Evolutionary conservation across 2,329 filamentous ascomycete genomes (phyloP), one percentile per base, ranked within the genome.

Genomic region (Apiospora pterosperma): DNA sequence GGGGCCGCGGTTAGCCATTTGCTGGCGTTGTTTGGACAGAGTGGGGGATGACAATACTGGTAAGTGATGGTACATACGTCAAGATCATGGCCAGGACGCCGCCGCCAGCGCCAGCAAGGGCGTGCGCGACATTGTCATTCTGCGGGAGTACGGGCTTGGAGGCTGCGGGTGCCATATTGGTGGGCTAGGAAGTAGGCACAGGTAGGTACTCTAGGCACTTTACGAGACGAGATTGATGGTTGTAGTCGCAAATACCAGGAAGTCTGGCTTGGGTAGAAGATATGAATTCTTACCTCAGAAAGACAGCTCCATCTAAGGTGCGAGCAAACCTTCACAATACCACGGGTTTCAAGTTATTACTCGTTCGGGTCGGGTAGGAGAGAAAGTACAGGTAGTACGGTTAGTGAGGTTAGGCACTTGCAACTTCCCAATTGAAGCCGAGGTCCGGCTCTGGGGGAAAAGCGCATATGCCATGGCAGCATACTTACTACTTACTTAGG

Each of bases 71-170:
- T 61, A 71, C 72, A 68, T 86, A 96, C 89, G 96, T 99, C 79
- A 99, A 81, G 71, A 94, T 87, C 93, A 98, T 99, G 71, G 96
- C 97, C 65, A 98, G 82, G 65, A 99, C 90, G 66, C 96, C 96
- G 70, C 96, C 96, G 71, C 96, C 96, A 61, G 94, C 92, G 70
- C 95, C 95, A 64, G 94, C 92, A 65, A 98, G 87, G 67, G 95
- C 95, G 81, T 98, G 95, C 64, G 95, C 93, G 75, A 98, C 93
- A 83, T 97, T 97, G 84, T 98, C 95, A 76, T 94, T 96, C 74
- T 96, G 93, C 67, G 94, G 92, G 58, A 90, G 81, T 59, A 88
- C 86, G 58, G 89, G 82, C 71, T 90, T 90, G 64, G 83, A 82
- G 62, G 84, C 77, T 66, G 79, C 74, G 21, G 73, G 71, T 58